Base-by-base conservation (phyloP, 306 rosid species). In the Nissolia schottii region DNA sequence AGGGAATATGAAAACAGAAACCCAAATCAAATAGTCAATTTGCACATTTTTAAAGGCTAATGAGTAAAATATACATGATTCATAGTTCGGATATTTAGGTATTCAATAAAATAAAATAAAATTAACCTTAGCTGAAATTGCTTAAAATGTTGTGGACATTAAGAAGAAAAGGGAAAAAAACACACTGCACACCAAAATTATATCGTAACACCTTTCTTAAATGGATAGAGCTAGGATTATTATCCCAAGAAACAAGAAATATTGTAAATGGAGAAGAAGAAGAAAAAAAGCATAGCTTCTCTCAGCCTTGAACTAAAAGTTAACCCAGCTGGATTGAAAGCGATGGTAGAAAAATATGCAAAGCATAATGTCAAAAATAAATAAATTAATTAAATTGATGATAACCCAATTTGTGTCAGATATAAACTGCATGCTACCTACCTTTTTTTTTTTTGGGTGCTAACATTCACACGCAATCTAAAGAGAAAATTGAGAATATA, bases 321-420 rank as follows among this genome's bases (percentile, higher is more conserved):
- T 15, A 48, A 22, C 15, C 59, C 27, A 19, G 67, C 67, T 55
- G 80, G 74, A 40, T 49, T 41, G 74, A 75, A 65, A 75, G 67
- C 16, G 74, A 76, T 48, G 45, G 73, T 40, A 25, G 38, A 70
- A 70, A 16, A 16, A 49, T 35, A 9, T 55, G 38, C 43, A 9
- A 5, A 49, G 27, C 19, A 51, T 23, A 45, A 31, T 75, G 69
- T 76, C 70, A 76, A 76, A 46, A 67, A 6, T 3, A 32, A n/a
- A n/a, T n/a, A n/a, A n/a, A n/a, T n/a, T n/a, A n/a, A n/a, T n/a
- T 75, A 28, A 65, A 75, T 55, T 29, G 38, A 29, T 9, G 12
- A 64, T 50, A 22, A 38, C 55, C 56, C 31, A 15, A n/a, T 24
- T 11, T 12, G 7, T 50, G 20, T 46, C 34, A 50, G 2, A 35